Conservation (phyloP, 306 rosid genomes). For the Herpetospermum pedunculosum region DNA sequence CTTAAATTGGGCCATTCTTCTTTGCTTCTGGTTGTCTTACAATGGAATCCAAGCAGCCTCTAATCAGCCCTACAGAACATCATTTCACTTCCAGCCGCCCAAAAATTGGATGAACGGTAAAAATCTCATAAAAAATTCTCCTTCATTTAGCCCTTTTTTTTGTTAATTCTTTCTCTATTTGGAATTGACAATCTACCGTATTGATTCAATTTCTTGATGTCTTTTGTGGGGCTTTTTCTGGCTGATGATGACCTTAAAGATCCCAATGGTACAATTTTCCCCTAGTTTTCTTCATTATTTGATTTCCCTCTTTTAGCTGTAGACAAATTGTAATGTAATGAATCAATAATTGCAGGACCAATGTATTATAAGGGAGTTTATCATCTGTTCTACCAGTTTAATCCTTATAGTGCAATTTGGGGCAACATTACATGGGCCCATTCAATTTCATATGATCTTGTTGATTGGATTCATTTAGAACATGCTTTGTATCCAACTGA, state of each 20-base stretch:
- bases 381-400: slow-evolving; percentile 46
- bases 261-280: slow-evolving; percentile 32
- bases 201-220: slow-evolving; percentile 12
- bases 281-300: neutral
- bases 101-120: slow-evolving; percentile 45
- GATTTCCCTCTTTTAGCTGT: neutral
- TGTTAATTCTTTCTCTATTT: neutral
- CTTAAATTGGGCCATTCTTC: neutral
- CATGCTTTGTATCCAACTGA: slow-evolving; percentile 34
- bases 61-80: slow-evolving; percentile 31
- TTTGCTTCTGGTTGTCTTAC: slow-evolving; percentile 5
- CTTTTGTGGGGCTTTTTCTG: slow-evolving; percentile 8
- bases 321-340: neutral
- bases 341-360: slow-evolving; percentile 23
- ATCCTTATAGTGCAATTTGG: slow-evolving; percentile 33
- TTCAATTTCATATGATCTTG: slow-evolving; percentile 38
- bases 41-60: slow-evolving; percentile 9
- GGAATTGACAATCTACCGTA: neutral
- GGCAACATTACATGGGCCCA: slow-evolving; percentile 41
- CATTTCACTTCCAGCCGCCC: slow-evolving; percentile 46
- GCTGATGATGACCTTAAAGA: slow-evolving; percentile 13
- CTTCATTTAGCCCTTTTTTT: neutral
- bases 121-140: neutral
- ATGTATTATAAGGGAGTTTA: slow-evolving; percentile 41
- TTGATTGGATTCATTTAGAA: slow-evolving; percentile 41